Base-by-base conservation (phyloP, 2,329 filamentous ascomycete species). In the Monilinia fructigena region DNA sequence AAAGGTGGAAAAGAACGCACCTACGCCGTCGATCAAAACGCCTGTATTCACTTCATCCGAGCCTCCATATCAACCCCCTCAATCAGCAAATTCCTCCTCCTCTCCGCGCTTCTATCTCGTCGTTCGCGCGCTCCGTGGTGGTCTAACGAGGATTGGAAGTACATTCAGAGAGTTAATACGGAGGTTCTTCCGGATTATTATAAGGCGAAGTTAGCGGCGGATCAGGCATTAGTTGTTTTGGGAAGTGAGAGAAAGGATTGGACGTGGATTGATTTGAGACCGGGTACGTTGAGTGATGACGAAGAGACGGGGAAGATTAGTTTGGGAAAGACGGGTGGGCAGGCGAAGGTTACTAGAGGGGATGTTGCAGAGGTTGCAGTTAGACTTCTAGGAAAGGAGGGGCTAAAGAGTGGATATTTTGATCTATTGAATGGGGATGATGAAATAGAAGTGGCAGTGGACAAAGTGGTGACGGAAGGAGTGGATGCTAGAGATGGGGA, bases 11-110 rank as follows among this genome's bases (percentile, higher is more conserved):
- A 85, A 0, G 81, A 85, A 20, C 75, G 85, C 72, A 89, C 86
- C 1, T 81, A 81, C 71, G 80, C 81, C 58, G 81, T 89, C 63
- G 87, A 89, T 75, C 80, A 83, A 52, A 86, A 90, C 72, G 88
- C 87, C 3, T 87, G 86, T 12, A 82, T 83, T 54, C 80, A 85
- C 74, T 86, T 87, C 74, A 84, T 89, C 77, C 81, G 82, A 60
- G 86, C 87, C 6, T 82, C 86, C 0, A 82, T 84, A 26, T 76
- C 81, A 10, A 81, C 82, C 0, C 82, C 85, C 0, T 77, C 78
- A 26, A 79, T 89, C 68, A 85, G 78, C 3, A 84, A 85, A 68
- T 90, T 89, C 77, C 80, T 91, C 59, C 82, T 90, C 71, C 79
- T 91, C 63, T 89, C 86, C 0, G 88, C 88, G 70, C 75, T 85